Conservation (phyloP, 768 basidiomycete genomes). For the Sutorius australiensis region DNA sequence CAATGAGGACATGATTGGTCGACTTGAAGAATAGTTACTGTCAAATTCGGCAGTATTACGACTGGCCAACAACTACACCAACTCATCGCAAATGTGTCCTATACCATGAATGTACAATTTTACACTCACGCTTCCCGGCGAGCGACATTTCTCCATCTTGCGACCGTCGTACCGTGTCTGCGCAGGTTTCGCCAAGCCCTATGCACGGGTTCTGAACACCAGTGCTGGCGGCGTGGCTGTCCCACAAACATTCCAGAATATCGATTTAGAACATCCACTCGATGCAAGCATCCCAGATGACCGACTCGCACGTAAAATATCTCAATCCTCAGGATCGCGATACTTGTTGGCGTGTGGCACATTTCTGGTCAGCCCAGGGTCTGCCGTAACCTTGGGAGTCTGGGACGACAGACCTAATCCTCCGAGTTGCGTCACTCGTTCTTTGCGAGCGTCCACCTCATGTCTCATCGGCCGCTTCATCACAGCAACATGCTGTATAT, state of each 20-base stretch:
- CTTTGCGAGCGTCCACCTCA: background rate
- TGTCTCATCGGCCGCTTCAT: background rate
- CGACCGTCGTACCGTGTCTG: background rate
- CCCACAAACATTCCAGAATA: slow-evolving; percentile 14
- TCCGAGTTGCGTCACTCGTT: background rate
- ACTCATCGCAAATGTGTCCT: background rate
- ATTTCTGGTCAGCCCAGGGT: background rate
- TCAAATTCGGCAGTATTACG: slow-evolving; percentile 12
- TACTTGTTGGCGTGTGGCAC: slow-evolving; percentile 18
- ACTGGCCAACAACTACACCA: background rate
- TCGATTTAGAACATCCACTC: background rate
- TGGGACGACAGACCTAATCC: background rate
- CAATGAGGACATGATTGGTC: slow-evolving; percentile 50
- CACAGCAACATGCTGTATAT: slow-evolving; percentile 28
- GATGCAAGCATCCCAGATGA: background rate
- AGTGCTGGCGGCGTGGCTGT: slow-evolving; percentile 12
- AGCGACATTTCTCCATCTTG: background rate
- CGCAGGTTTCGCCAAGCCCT: slow-evolving; percentile 3
- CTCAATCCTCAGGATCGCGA: slow-evolving; percentile 16
- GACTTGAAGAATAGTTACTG: background rate
- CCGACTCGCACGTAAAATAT: background rate
- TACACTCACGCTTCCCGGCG: background rate
- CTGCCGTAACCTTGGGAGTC: slow-evolving; percentile 7
- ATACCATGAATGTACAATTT: background rate
- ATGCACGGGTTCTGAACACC: background rate